Evolutionary conservation across 768 basidiomycete species (phyloP), one percentile per base, ranked within the genome.

Genomic region (Boletus rex-veris): DNA sequence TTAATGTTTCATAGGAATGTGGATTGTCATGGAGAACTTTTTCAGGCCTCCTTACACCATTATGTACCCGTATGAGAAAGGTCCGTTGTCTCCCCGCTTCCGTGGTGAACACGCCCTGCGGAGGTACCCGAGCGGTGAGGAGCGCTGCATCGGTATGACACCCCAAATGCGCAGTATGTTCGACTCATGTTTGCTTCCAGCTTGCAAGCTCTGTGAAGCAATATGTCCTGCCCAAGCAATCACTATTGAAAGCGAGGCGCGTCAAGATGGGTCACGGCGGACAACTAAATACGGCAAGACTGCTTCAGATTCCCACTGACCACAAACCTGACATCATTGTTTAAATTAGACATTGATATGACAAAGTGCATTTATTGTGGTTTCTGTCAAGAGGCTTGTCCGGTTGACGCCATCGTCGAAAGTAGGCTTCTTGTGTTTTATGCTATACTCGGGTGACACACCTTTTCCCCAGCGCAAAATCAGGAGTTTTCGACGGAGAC

Each of bases 281-380:
- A 99, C 97, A 53, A 98, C 97, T 30, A 91, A 92, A 85, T 99
- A 98, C 64, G 97, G 93, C 89, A 50, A 49, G 81, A 24, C 50
- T 37, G 37, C 24, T 54, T 52, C 24, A 5, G 31, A 43, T 38
- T 54, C 39, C 15, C 26, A 30, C 35, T 11, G 9, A 31, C 38
- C 3, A 26, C n/a, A 9, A 28, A 9, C 1, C 21, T 30, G 26
- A 28, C 26, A 31, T 54, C 46, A 50, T 38, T 10, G 26, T 30
- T 6, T 40, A 44, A 48, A 48, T 28, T 60, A 95, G 92, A 98
- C 74, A 94, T 98, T 64, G 97, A 99, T 72, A 99, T 99, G 97
- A 99, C 97, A 55, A 98, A 95, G 80, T 98, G 97, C 75, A 99
- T 99, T 66, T 99, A 99, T 78, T 99, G 97, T 73, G 97, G 97